A percentile compares a stretch with the other conserved stretches of the same genome.
Evolutionary conservation across 1,139 yeast species (phyloP).

Genomic region (Yamadazyma trypodendri): DNA sequence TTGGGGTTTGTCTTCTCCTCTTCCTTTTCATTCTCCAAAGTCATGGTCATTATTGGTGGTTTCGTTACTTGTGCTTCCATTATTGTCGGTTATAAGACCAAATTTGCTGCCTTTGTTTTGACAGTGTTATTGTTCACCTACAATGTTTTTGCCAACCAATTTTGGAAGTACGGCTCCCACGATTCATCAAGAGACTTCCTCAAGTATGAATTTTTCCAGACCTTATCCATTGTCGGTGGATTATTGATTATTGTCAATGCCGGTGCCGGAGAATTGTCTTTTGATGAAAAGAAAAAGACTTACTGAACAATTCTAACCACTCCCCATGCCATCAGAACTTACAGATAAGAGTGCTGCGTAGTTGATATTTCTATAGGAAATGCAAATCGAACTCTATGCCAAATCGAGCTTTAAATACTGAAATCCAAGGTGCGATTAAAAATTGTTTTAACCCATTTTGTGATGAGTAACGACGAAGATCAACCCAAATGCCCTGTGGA

Average conservation of each 20-base stretch:
- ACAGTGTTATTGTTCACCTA: slow-evolving; percentile 73
- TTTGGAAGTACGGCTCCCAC: slow-evolving; percentile 74
- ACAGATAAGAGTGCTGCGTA: no score
- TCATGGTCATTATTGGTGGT: slow-evolving; percentile 69
- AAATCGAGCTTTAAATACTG: no score
- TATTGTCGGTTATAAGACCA: slow-evolving; percentile 91
- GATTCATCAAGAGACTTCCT: slow-evolving; percentile 86
- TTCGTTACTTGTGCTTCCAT: slow-evolving; percentile 73
- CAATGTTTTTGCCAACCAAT: slow-evolving; percentile 80
- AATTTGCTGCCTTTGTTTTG: slow-evolving; percentile 78
- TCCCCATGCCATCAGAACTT: no score
- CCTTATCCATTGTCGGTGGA: slow-evolving; percentile 93
- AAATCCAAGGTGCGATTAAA: background rate
- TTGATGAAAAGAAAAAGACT: slow-evolving; percentile 95
- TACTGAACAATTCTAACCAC: slow-evolving; percentile 44
- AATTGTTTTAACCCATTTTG: background rate
- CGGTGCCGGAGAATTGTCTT: slow-evolving; percentile 93
- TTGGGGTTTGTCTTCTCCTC: slow-evolving; percentile 82
- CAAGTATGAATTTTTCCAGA: slow-evolving; percentile 93
- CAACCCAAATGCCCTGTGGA: slow-evolving; percentile 25
- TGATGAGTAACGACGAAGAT: slow-evolving; percentile 9
- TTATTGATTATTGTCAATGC: slow-evolving; percentile 86
- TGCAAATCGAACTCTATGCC: no score
- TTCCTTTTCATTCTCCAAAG: slow-evolving; percentile 66
- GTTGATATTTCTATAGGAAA: background rate